Evolutionary conservation across 768 basidiomycete genomes (phyloP).

Genomic region (Trametopsis cervina): DNA sequence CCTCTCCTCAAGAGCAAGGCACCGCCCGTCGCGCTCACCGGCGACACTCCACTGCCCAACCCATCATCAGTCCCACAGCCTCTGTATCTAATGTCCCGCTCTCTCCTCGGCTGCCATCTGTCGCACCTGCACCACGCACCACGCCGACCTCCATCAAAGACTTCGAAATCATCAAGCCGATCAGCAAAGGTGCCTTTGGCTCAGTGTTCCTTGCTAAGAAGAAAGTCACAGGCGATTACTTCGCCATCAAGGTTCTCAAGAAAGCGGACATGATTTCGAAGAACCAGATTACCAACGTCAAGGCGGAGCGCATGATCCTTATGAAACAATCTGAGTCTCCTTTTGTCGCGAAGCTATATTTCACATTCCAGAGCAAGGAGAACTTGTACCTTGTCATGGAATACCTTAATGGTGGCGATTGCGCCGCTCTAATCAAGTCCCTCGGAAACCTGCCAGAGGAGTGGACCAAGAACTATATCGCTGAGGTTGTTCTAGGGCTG

Average conservation of each 20-base stretch:
- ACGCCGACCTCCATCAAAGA: conserved; percentile 94
- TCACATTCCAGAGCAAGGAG: conserved; percentile 99
- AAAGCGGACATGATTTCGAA: conserved; percentile 99
- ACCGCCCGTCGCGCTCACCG: conserved; percentile 52
- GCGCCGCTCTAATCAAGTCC: conserved; percentile 93
- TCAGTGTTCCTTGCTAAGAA: conserved; percentile 98
- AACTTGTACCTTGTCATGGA: conserved; percentile 99
- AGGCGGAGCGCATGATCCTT: conserved; percentile 98
- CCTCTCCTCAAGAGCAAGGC: conserved; percentile 46
- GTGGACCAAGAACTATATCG: conserved; percentile 95
- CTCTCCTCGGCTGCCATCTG: conserved; percentile 82
- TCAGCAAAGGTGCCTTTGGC: conserved; percentile 97
- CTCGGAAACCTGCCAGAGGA: conserved; percentile 92
- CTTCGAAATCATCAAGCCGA: conserved; percentile 99
- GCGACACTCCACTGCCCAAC: conserved; percentile 60
- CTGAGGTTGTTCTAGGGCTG: conserved; percentile 90
- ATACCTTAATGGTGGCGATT: conserved; percentile 97
- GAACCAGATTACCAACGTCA: conserved; percentile 99
- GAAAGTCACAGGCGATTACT: conserved; percentile 96
- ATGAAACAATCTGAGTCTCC: conserved; percentile 99
- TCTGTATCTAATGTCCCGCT: conserved; percentile 41
- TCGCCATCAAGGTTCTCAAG: conserved; percentile 99
- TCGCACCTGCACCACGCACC: conserved; percentile 69
- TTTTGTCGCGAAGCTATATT: conserved; percentile 95
- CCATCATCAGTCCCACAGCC: conserved; percentile 49